A percentile compares a stretch with the other conserved stretches of the same genome.
phyloP scores from a whole-genome alignment of 371 early-diverging fungal species.

The Mortierella sp. region DNA sequence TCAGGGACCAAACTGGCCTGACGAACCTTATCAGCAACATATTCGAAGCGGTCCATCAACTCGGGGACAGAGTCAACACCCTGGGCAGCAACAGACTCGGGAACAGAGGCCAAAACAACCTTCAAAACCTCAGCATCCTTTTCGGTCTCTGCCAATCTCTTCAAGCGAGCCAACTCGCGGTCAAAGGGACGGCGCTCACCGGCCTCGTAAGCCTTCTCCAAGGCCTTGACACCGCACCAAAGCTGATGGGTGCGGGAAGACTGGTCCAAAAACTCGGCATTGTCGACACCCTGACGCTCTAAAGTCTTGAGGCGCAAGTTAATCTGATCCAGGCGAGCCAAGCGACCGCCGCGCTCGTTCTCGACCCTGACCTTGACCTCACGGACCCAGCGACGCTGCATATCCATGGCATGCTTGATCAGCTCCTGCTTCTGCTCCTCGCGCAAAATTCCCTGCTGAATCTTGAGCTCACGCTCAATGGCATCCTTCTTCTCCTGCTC shows the following conservation, averaged over 20 bases:
- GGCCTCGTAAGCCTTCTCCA: constrained; percentile 62
- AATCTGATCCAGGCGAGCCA: constrained; percentile 88
- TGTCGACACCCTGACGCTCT: constrained; percentile 72
- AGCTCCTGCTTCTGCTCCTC: constrained; percentile 61
- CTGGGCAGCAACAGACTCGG: constrained; percentile 68
- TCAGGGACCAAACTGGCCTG: constrained; percentile 90
- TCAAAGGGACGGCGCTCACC: constrained; percentile 69
- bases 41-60: constrained; percentile 80
- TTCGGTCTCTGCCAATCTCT: constrained; percentile 62
- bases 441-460: constrained; percentile 59
- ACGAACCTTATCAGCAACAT: constrained; percentile 80
- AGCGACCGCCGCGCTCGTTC: constrained; percentile 89
- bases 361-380: constrained; percentile 88
- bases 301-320: constrained; percentile 80
- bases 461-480: constrained; percentile 58
- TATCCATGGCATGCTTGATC: constrained; percentile 64
- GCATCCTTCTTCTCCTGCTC: constrained; percentile 57
- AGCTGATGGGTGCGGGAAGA: constrained; percentile 69
- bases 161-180: constrained; percentile 77
- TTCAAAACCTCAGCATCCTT: constrained; percentile 78
- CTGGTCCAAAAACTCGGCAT: constrained; percentile 71
- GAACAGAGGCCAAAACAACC: constrained; percentile 74
- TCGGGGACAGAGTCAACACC: constrained; percentile 83
- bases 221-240: constrained; percentile 66
- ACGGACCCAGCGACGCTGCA: constrained; percentile 70